Evolutionary conservation across 768 basidiomycete species (phyloP), one percentile per base, ranked within the genome.

Genomic region (Sporobolomyces phaffii): DNA sequence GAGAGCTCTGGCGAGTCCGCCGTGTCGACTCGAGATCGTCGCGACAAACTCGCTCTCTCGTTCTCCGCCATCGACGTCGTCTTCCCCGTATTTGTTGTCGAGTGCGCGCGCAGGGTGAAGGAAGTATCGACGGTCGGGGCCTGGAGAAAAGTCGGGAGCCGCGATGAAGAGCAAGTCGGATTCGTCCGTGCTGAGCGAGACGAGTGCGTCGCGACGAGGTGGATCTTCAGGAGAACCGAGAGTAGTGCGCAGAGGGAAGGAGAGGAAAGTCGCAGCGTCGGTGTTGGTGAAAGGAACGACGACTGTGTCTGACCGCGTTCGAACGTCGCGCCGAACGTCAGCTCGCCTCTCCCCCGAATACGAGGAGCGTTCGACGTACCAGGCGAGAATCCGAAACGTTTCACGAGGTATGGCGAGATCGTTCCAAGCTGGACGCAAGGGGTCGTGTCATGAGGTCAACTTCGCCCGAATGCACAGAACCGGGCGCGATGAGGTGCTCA

Each of bases 381-480:
- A 0, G 63, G 54, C 38, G 38, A 38, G 41, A 69, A 69, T 8
- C 63, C 68, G 36, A 61, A 69, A 31, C 68, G 62, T 13, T 64
- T n/a, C 24, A 51, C 48, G 17, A 69, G 51, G 49, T 65, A 69
- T 0, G 41, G 10, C 48, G 68, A 64, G 54, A 69, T 49, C 10
- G 26, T 57, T 29, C 68, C 68, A 26, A 69, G 52, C 68, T 69
- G n/a, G n/a, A n/a, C 26, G 36, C 44, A 5, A 34, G 48, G 20
- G 5, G n/a, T 13, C 11, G 18, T 48, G 17, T 44, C 31, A n/a
- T n/a, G n/a, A n/a, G 33, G 17, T 18, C 15, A 49, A 62, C 22
- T 47, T 15, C 45, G 9, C 26, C 2, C 29, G 15, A 26, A 17
- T 5, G 28, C 11, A 44, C 2, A 48, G 43, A 10, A 38, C 15